These are phyloP conservation scores for Alternaria ventricosa DNA, from an alignment of 2,329 filamentous ascomycete genomes.

Conservation along the genomic window DNA sequence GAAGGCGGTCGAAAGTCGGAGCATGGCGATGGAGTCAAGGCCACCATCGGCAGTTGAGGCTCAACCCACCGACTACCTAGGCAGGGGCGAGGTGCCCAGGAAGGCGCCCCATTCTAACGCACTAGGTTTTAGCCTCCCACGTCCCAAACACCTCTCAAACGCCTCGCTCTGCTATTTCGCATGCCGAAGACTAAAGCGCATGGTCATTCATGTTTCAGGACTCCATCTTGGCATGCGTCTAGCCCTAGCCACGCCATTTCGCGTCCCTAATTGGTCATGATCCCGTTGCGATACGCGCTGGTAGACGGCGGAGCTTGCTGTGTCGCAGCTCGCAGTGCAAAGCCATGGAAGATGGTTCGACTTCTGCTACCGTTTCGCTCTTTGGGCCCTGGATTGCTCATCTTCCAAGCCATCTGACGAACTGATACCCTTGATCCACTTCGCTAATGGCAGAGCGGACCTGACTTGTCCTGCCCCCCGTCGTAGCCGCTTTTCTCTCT, in stretches of 20 bases:
- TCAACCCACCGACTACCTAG: conserved; percentile 3
- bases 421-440: conserved; percentile 29
- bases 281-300: conserved; percentile 38
- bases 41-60: conserved; percentile 8
- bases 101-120: conserved; percentile 31
- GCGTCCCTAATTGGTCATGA: conserved; percentile 37
- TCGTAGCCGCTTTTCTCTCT: conserved; percentile 10
- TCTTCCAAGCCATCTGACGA: conserved; percentile 5
- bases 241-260: conserved; percentile 20
- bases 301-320: conserved; percentile 30
- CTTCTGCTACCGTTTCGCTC: conserved; percentile 41
- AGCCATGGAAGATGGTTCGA: conserved; percentile 42
- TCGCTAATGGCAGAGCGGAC: conserved; percentile 37
- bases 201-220: conserved; percentile 40
- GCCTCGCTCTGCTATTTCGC: conserved; percentile 20
- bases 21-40: background rate
- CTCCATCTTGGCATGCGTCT: conserved; percentile 14
- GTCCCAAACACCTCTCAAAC: conserved; percentile 43
- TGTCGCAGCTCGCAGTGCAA: conserved; percentile 41
- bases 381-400: conserved; percentile 19
- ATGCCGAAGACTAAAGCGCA: conserved; percentile 30
- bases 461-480: conserved; percentile 25
- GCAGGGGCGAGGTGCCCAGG: background rate
- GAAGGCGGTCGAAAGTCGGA: conserved; percentile 10
- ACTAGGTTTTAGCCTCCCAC: conserved; percentile 25